Evolutionary conservation across 345 rosid genomes (phyloP), one percentile per base, ranked within the genome.

Genomic region (Lumnitzera racemosa): DNA sequence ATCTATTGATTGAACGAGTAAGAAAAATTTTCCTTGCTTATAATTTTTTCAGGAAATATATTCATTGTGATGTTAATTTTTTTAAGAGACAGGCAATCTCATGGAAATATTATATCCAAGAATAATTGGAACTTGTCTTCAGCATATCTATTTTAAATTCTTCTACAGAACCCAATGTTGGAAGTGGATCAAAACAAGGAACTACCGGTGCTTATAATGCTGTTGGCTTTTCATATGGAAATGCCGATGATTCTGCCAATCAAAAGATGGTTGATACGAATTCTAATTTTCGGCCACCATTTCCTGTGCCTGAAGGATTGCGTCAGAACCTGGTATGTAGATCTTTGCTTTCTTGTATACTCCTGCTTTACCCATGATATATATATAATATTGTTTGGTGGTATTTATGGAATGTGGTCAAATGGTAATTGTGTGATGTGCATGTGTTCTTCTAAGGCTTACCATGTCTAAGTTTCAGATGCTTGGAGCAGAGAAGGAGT

Each of bases 381-480:
- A 55, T 31, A 48, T 69, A 56, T 68, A 20, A 55, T 61, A 61
- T 69, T 78, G 77, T 69, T 65, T 72, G 72, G 77, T 70, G 72
- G 67, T 74, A 63, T 74, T 70, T 75, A 68, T 60, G 81, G 78
- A 74, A 70, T 66, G 78, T 72, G 91, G 82, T 74, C 72, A 70
- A 67, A 57, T 51, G 76, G 77, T 78, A 82, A 78, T 71, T 84
- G 80, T 74, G 78, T 76, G 78, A 81, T 80, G 84, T 81, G 89
- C 89, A 77, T 79, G 68, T 87, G 86, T 87, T 80, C 61, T 87
- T 87, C 97, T 94, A 84, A 94, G 98, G 98, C 85, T 85, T 82
- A 89, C 75, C 67, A 83, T 94, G 94, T 94, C 97, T 81, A 90
- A 92, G 99, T 94, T 94, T 87, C 99, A 94, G 99, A 94, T 94